Evolutionary conservation across 257 asterid species (phyloP).

Genomic region (Misopates orontium): DNA sequence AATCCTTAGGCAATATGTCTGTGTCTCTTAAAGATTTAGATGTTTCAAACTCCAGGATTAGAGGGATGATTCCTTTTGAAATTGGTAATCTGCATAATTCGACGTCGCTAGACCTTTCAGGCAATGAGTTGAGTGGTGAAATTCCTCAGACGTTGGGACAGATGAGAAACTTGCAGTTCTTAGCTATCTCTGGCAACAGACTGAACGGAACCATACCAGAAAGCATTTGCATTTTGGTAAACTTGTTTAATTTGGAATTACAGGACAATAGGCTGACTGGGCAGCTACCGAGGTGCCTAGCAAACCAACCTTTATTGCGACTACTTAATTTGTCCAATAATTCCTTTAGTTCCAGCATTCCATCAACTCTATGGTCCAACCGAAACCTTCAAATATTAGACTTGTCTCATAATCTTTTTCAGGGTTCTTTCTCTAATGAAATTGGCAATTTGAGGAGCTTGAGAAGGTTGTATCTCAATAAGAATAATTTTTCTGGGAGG

Average conservation of each 20-base stretch:
- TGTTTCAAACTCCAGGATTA: background rate
- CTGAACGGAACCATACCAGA: too few relatives aligned
- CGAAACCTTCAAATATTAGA: background rate
- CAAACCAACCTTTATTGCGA: conserved; percentile 16
- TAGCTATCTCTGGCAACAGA: background rate
- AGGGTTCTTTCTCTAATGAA: too few relatives aligned
- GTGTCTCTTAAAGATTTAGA: background rate
- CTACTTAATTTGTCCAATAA: conserved; percentile 11
- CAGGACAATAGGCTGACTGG: conserved; percentile 14
- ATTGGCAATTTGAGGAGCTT: too few relatives aligned
- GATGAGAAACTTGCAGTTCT: conserved; percentile 14
- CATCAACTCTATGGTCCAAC: conserved; percentile 25
- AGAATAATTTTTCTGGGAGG: too few relatives aligned
- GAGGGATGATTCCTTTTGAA: conserved; percentile 27
- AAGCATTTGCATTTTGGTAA: too few relatives aligned
- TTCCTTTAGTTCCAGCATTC: conserved; percentile 19
- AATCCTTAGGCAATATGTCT: conserved; percentile 31
- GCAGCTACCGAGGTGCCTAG: conserved; percentile 22
- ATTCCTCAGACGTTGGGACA: conserved; percentile 23
- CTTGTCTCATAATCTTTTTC: conserved; percentile 20
- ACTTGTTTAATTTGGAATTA: too few relatives aligned
- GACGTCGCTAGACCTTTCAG: background rate
- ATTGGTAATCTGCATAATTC: too few relatives aligned
- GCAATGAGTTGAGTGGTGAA: conserved; percentile 16
- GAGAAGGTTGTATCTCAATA: too few relatives aligned